Conservation (phyloP, 306 rosid genomes). For the Rubus idaeus region DNA sequence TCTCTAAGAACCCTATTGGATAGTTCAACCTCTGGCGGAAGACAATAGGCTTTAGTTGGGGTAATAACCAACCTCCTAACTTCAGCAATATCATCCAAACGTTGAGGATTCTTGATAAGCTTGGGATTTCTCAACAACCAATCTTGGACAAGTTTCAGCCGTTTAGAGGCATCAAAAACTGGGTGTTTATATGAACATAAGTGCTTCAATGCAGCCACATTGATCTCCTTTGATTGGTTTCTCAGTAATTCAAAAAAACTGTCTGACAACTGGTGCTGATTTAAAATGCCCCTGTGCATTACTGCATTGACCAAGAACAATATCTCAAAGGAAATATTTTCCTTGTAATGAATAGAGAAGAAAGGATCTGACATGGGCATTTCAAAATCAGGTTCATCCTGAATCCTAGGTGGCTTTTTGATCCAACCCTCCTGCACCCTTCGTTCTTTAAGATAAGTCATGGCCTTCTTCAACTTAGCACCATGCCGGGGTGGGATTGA, state of each 20-base stretch:
- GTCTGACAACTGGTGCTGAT: slow-evolving; percentile 57
- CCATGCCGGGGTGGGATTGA: slow-evolving; percentile 76
- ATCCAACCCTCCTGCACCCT: slow-evolving; percentile 44
- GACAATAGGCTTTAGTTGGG: slow-evolving; percentile 81
- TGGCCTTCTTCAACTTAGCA: slow-evolving; percentile 54
- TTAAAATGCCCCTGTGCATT: slow-evolving; percentile 66
- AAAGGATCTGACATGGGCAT: slow-evolving; percentile 47
- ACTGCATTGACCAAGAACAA: slow-evolving; percentile 70
- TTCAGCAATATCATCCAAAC: slow-evolving; percentile 56
- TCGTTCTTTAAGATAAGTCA: slow-evolving; percentile 45
- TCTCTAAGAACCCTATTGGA: slow-evolving; percentile 80
- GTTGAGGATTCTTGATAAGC: slow-evolving; percentile 54
- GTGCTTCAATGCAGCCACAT: slow-evolving; percentile 76
- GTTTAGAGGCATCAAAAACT: slow-evolving; percentile 54
- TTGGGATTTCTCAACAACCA: slow-evolving; percentile 72
- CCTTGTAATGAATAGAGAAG: slow-evolving; percentile 46
- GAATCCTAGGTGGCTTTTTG: slow-evolving; percentile 37
- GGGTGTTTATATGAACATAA: slow-evolving; percentile 59
- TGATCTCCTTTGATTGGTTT: slow-evolving; percentile 58
- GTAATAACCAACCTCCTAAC: slow-evolving; percentile 80
- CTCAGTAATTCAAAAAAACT: slow-evolving; percentile 56
- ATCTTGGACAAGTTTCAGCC: slow-evolving; percentile 60
- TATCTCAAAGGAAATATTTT: slow-evolving; percentile 56
- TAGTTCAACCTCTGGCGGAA: slow-evolving; percentile 78
- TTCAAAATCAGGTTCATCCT: slow-evolving; percentile 65